Conservation (phyloP, 495 filamentous ascomycete species). For the Bacidia rubella region DNA sequence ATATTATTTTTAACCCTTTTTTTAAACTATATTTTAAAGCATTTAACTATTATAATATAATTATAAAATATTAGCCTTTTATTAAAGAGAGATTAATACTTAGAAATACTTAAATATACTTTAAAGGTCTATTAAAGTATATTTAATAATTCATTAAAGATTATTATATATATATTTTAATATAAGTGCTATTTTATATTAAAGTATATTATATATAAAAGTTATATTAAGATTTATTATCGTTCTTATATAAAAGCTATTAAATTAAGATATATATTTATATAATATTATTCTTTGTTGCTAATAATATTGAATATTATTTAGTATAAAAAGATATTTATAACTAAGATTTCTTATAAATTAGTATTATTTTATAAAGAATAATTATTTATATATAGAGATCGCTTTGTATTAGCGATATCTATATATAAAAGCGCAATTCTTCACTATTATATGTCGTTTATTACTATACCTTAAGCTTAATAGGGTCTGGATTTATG, state of each 20-base stretch:
- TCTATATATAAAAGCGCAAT: background rate
- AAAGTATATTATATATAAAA: background rate
- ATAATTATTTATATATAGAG: background rate
- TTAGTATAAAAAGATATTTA: constrained; percentile 1
- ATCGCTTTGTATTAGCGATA: background rate
- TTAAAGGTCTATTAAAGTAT: background rate
- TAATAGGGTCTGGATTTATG: too few relatives aligned
- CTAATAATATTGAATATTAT: background rate
- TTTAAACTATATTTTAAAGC: too few relatives aligned
- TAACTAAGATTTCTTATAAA: constrained; percentile 3
- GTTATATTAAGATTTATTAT: background rate
- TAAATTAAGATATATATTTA: background rate
- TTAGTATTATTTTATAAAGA: background rate
- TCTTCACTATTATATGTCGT: too few relatives aligned
- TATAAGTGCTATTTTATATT: background rate
- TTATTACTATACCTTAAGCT: too few relatives aligned
- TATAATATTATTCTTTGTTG: background rate
- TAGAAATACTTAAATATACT: background rate
- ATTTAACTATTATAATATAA: too few relatives aligned
- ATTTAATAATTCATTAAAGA: background rate
- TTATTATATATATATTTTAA: background rate
- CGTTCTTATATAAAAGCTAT: background rate
- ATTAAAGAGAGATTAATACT: background rate
- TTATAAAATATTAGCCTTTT: background rate
- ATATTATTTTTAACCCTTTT: too few relatives aligned